Conservation (phyloP, 768 basidiomycete genomes). For the Trichaptum fuscoviolaceum region DNA sequence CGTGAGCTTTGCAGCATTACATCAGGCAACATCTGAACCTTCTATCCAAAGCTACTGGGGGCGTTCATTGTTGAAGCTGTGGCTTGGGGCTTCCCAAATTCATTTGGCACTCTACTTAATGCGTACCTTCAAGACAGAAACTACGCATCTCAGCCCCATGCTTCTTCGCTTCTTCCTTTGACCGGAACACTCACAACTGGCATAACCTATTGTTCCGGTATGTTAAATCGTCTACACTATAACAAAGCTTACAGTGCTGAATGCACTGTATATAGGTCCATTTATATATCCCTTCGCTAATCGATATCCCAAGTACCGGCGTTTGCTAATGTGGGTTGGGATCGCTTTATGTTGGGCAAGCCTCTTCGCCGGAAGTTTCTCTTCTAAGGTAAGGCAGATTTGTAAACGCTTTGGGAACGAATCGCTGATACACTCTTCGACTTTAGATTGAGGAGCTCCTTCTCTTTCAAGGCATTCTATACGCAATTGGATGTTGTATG, state of each 20-base stretch:
- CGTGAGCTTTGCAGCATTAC: background rate
- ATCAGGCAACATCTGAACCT: background rate
- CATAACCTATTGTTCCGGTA: constrained; percentile 23
- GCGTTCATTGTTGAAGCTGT: constrained; percentile 24
- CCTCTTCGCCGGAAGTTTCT: constrained; percentile 24
- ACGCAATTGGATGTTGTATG: constrained; percentile 26
- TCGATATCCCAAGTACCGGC: constrained; percentile 20
- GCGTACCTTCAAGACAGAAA: constrained; percentile 20
- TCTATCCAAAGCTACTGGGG: constrained; percentile 15
- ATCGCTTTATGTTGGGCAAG: constrained; percentile 19
- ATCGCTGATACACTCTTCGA: constrained; percentile 5
- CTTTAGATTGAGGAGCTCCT: constrained; percentile 22
- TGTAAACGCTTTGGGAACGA: background rate
- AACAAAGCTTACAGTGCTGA: background rate
- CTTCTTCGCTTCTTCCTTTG: constrained; percentile 19
- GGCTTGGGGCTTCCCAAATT: constrained; percentile 27
- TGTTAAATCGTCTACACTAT: background rate
- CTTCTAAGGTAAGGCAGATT: constrained; percentile 15
- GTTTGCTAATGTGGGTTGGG: constrained; percentile 21
- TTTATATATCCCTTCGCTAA: constrained; percentile 21
- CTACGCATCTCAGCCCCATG: constrained; percentile 15
- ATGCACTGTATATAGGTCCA: constrained; percentile 16
- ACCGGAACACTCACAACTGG: constrained; percentile 25
- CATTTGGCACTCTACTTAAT: constrained; percentile 25
- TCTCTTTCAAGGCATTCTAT: constrained; percentile 25